Conservation (phyloP, 23 red algal genomes). For the Gracilaria domingensis region DNA sequence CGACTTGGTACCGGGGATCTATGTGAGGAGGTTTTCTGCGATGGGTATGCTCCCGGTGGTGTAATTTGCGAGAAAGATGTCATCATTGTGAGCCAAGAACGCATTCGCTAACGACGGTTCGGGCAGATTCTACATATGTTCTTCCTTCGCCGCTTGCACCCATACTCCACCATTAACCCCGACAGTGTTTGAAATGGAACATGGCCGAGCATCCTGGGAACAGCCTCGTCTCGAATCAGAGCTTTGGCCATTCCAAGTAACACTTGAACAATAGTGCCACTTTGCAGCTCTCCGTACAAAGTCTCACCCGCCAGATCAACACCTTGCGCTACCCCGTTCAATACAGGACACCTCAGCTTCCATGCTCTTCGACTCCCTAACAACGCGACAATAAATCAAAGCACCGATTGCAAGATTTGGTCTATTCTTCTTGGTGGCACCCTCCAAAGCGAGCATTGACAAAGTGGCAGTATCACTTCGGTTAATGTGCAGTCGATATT, state of each 20-base stretch:
- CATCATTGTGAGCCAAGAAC: neutral
- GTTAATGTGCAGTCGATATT: constrained; percentile 80
- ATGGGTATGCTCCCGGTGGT: neutral
- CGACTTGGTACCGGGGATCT: neutral
- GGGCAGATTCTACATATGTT: too few species aligned
- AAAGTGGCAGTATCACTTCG: constrained; percentile 70
- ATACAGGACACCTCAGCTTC: constrained; percentile 85
- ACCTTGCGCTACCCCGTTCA: constrained; percentile 70
- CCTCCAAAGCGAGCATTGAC: constrained; percentile 79
- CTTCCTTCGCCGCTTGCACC: too few species aligned
- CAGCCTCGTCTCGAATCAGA: too few species aligned
- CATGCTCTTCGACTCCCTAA: constrained; percentile 49
- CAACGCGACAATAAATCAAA: constrained; percentile 83
- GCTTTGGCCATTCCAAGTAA: constrained; percentile 32
- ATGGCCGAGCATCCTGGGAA: too few species aligned
- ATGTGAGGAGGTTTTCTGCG: neutral
- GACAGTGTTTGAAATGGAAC: too few species aligned
- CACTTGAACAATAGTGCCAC: constrained; percentile 67
- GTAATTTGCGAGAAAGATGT: neutral
- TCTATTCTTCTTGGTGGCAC: constrained; percentile 95
- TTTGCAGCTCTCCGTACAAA: constrained; percentile 71
- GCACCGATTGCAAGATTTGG: constrained; percentile 71
- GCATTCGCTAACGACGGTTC: neutral
- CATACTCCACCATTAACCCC: too few species aligned
- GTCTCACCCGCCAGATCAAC: constrained; percentile 85